Percentiles rank a stretch among this genome's conserved stretches.
Conservation (phyloP, 1,284 basidiomycete genomes). For the Puccinia novopanici region DNA sequence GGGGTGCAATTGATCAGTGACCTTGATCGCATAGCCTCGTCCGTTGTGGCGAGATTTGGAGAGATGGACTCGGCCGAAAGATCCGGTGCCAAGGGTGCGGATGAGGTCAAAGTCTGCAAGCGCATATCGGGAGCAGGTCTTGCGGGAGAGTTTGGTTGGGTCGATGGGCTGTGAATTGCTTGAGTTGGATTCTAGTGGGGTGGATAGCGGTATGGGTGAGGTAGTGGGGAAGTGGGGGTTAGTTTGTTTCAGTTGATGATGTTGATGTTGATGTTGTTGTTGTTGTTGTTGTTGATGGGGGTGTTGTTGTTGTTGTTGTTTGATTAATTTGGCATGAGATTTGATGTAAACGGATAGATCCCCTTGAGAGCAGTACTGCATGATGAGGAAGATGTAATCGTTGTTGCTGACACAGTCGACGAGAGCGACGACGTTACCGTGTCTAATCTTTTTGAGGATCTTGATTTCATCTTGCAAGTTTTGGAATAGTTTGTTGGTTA, state of each 20-base stretch:
- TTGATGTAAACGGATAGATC: conserved; percentile 96
- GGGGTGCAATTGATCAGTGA: not conserved
- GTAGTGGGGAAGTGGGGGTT: not conserved
- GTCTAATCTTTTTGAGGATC: conserved; percentile 89
- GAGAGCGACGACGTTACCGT: conserved; percentile 89
- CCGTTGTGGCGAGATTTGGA: conserved; percentile 89
- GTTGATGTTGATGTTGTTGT: not conserved
- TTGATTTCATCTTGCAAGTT: conserved; percentile 96
- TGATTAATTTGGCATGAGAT: conserved; percentile 86
- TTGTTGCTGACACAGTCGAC: conserved; percentile 90
- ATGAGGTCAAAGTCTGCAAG: conserved; percentile 63
- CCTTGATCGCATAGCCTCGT: conserved; percentile 88
- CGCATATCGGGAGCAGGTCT: conserved; percentile 63
- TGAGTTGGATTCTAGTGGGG: conserved; percentile 9
- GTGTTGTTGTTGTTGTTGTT: not conserved
- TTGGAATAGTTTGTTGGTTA: conserved; percentile 89
- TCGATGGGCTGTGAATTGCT: conserved; percentile 20
- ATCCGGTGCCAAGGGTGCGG: conserved; percentile 63
- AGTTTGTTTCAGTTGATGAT: conserved; percentile 5
- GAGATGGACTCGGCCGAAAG: conserved; percentile 90
- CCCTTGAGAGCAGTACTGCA: conserved; percentile 94
- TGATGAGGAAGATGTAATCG: conserved; percentile 92
- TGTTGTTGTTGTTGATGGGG: not conserved
- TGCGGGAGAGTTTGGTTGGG: conserved; percentile 58
- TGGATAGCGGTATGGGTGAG: not conserved